These are phyloP conservation scores for Metschnikowia aberdeeniae DNA, from an alignment of 805 yeast species.

Conservation along the genomic window DNA sequence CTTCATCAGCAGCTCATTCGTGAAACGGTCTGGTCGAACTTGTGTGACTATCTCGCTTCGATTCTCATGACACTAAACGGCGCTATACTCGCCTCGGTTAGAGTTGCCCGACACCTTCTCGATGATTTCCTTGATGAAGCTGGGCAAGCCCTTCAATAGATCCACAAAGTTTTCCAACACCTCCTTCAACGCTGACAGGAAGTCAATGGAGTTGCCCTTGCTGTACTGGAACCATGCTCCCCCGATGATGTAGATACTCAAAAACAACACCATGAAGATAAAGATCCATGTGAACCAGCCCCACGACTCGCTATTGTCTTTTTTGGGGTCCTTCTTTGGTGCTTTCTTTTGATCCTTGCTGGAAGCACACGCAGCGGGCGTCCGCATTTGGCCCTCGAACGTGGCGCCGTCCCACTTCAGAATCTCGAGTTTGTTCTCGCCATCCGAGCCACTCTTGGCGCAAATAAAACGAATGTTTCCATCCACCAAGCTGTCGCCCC, in stretches of 20 bases:
- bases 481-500: slow-evolving; percentile 62
- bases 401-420: slow-evolving; percentile 35
- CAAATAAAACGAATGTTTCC: slow-evolving; percentile 50
- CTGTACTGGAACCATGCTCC: slow-evolving; percentile 75
- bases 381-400: slow-evolving; percentile 20
- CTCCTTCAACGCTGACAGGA: slow-evolving; percentile 70
- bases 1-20: too few relatives aligned
- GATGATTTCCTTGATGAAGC: slow-evolving; percentile 62
- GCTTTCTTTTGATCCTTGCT: slow-evolving; percentile 28
- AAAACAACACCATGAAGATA: slow-evolving; percentile 62
- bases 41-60: too few relatives aligned
- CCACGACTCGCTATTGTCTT: slow-evolving; percentile 50
- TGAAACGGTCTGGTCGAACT: too few relatives aligned
- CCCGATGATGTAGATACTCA: slow-evolving; percentile 67
- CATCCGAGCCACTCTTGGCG: slow-evolving; percentile 23
- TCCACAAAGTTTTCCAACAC: slow-evolving; percentile 65
- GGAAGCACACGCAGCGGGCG: slow-evolving; percentile 40
- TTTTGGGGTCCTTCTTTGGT: slow-evolving; percentile 16
- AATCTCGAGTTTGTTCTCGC: slow-evolving; percentile 24
- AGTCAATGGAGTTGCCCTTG: slow-evolving; percentile 65
- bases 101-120: slow-evolving; percentile 59
- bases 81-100: slow-evolving; percentile 87
- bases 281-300: slow-evolving; percentile 84
- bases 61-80: slow-evolving; percentile 48
- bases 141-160: slow-evolving; percentile 56